These are phyloP conservation scores for Canariomyces notabilis DNA, from an alignment of 2,329 filamentous ascomycete genomes.

Conservation along the genomic window DNA sequence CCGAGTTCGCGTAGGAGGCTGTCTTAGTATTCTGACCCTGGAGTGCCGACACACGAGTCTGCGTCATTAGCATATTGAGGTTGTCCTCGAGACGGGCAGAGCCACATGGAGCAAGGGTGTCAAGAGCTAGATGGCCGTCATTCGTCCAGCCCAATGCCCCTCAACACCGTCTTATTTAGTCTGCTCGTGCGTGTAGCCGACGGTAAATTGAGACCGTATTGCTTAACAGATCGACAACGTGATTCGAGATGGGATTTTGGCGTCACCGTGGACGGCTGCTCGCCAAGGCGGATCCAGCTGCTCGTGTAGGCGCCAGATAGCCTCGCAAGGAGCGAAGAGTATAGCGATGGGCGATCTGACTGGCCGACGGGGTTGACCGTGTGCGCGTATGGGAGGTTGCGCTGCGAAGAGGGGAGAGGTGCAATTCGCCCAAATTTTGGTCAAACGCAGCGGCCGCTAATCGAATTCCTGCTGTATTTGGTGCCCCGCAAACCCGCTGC, in stretches of 20 bases:
- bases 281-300: conserved; percentile 3
- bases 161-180: neutral
- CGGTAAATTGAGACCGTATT: neutral
- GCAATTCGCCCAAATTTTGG: conserved; percentile 33
- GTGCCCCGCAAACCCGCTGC: conserved; percentile 10
- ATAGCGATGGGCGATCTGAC: conserved; percentile 33
- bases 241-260: neutral
- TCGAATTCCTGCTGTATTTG: conserved; percentile 8
- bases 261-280: neutral
- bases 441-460: conserved; percentile 12
- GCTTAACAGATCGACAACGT: neutral
- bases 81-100: conserved; percentile 16
- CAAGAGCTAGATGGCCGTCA: conserved; percentile 5
- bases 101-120: conserved; percentile 15
- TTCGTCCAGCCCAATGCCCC: conserved; percentile 9
- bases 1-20: conserved; percentile 26
- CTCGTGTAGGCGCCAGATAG: conserved; percentile 16
- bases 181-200: neutral
- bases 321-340: conserved; percentile 20
- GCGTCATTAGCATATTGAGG: conserved; percentile 50
- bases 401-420: conserved; percentile 24
- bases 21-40: conserved; percentile 37
- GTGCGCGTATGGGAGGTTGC: conserved; percentile 31
- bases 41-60: conserved; percentile 42
- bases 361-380: conserved; percentile 31